Evolutionary conservation across 768 basidiomycete species (phyloP).

Genomic region (Leccinum uliginosum): DNA sequence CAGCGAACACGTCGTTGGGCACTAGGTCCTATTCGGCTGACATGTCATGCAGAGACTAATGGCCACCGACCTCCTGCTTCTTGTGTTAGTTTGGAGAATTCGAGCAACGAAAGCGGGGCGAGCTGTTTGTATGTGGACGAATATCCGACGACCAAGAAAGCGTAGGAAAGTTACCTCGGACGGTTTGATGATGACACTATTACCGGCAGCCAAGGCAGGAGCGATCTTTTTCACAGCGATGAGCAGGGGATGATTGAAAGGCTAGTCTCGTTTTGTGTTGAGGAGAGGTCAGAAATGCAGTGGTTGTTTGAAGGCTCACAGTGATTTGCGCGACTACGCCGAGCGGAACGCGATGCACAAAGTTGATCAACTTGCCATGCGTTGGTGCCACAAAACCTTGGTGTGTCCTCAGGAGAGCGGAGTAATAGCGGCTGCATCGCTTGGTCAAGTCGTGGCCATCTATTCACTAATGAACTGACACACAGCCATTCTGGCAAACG

Average conservation of each 20-base stretch:
- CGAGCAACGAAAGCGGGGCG: slow-evolving; percentile 75
- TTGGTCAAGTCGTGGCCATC: slow-evolving; percentile 1
- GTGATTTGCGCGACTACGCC: slow-evolving; percentile 91
- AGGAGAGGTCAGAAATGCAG: background rate
- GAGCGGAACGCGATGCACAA: slow-evolving; percentile 73
- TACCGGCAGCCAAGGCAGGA: slow-evolving; percentile 80
- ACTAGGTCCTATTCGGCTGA: slow-evolving; percentile 39
- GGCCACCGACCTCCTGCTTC: slow-evolving; percentile 58
- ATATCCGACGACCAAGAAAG: background rate
- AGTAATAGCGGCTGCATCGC: slow-evolving; percentile 63
- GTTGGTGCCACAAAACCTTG: slow-evolving; percentile 71
- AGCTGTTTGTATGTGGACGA: slow-evolving; percentile 36
- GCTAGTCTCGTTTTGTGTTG: slow-evolving; percentile 37
- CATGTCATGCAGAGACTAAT: background rate
- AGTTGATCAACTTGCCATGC: slow-evolving; percentile 74
- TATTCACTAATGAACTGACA: slow-evolving; percentile 24
- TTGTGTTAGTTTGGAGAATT: slow-evolving; percentile 63
- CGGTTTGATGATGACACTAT: slow-evolving; percentile 78
- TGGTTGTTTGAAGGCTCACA: slow-evolving; percentile 35
- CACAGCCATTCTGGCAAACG: slow-evolving; percentile 86
- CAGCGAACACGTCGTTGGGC: slow-evolving; percentile 68
- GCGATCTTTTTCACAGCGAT: slow-evolving; percentile 89
- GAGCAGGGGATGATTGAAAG: slow-evolving; percentile 86
- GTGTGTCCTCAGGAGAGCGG: slow-evolving; percentile 67
- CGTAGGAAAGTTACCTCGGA: slow-evolving; percentile 49